phyloP scores from a whole-genome alignment of 192 early-diverging fungal species.

The Umbelopsis sp. region DNA sequence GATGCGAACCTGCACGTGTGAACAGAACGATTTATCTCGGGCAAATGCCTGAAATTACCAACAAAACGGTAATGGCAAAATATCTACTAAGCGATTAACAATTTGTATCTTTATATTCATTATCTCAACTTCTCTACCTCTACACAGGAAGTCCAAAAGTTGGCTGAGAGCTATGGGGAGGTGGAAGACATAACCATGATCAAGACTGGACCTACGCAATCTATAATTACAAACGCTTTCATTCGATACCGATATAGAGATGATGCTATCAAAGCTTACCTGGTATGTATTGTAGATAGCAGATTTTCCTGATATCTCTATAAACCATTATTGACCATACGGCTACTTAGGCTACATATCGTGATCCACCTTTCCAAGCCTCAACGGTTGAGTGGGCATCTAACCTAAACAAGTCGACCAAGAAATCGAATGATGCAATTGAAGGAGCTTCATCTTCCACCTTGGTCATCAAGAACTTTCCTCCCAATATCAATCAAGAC shows the following conservation, averaged over 20 bases:
- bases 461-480: slow-evolving; percentile 69
- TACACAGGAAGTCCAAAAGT: slow-evolving; percentile 35
- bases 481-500: slow-evolving; percentile 42
- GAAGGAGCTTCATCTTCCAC: slow-evolving; percentile 47
- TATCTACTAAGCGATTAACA: too few species aligned
- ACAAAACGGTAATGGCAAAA: slow-evolving; percentile 53
- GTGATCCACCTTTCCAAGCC: not conserved
- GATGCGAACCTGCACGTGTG: slow-evolving; percentile 76
- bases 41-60: slow-evolving; percentile 41
- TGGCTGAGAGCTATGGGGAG: slow-evolving; percentile 55
- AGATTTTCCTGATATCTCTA: not conserved
- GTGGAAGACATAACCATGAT: slow-evolving; percentile 66
- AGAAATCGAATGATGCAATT: not conserved
- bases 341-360: slow-evolving; percentile 25
- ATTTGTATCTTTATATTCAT: not conserved
- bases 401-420: slow-evolving; percentile 26
- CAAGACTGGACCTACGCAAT: slow-evolving; percentile 40
- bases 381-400: slow-evolving; percentile 71
- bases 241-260: slow-evolving; percentile 71
- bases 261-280: slow-evolving; percentile 69
- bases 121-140: not conserved
- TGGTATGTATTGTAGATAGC: slow-evolving; percentile 38
- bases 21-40: slow-evolving; percentile 72
- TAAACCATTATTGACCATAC: slow-evolving; percentile 33
- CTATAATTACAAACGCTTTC: slow-evolving; percentile 60